Evolutionary conservation across 352 stramenopile genomes (phyloP).

Genomic region (Globisporangium nunn): DNA sequence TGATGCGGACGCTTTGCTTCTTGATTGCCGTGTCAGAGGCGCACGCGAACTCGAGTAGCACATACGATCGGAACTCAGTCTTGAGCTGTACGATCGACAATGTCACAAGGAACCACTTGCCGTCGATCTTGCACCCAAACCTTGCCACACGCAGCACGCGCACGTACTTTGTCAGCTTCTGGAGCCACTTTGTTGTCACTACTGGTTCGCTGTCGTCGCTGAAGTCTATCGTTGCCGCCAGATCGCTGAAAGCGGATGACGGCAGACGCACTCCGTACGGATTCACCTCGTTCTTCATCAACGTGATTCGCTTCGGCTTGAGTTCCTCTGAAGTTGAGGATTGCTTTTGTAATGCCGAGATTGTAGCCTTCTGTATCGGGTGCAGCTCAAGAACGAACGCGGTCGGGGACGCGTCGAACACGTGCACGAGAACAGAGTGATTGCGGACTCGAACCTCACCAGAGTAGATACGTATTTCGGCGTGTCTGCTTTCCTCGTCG

Average conservation of each 20-base stretch:
- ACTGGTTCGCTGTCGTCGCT: not conserved
- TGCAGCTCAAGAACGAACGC: constrained; percentile 21
- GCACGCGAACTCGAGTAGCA: constrained; percentile 36
- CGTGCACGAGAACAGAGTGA: constrained; percentile 10
- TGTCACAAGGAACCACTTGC: constrained; percentile 28
- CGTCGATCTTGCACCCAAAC: constrained; percentile 31
- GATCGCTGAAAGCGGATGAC: constrained; percentile 31
- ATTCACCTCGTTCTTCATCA: constrained; percentile 45
- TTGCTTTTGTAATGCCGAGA: not conserved
- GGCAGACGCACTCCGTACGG: constrained; percentile 40
- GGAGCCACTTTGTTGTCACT: constrained; percentile 25
- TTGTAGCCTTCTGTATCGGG: no score
- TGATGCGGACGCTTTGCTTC: constrained; percentile 32
- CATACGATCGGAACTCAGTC: constrained; percentile 40
- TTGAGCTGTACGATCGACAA: constrained; percentile 55
- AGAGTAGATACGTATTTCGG: constrained; percentile 25
- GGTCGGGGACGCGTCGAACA: constrained; percentile 22
- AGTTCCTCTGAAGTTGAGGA: not conserved
- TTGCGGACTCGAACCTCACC: constrained; percentile 21
- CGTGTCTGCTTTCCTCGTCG: not conserved
- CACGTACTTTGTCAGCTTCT: constrained; percentile 36
- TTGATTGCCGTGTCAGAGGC: constrained; percentile 3
- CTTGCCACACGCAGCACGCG: constrained; percentile 34
- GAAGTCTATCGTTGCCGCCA: constrained; percentile 24
- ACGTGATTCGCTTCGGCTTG: constrained; percentile 2